phyloP scores from a whole-genome alignment of 1,284 basidiomycete species.

The Butyriboletus regius region DNA sequence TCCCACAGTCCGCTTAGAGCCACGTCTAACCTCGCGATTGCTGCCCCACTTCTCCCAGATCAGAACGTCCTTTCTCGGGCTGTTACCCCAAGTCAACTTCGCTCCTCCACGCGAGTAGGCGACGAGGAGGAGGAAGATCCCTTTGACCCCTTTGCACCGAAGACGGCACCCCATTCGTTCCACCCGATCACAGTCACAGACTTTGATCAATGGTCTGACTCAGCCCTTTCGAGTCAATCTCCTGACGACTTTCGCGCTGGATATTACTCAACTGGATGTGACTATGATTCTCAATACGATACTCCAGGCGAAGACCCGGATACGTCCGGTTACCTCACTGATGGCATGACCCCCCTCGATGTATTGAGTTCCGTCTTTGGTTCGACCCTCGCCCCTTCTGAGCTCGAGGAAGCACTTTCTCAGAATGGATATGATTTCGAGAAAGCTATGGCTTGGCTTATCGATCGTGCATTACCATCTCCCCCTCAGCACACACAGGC shows the following conservation, averaged over 20 bases:
- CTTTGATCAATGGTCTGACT: slow-evolving; percentile 56
- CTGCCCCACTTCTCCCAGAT: slow-evolving; percentile 76
- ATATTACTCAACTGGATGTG: slow-evolving; percentile 33
- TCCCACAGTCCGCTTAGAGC: slow-evolving; percentile 65
- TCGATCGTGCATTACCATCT: slow-evolving; percentile 59
- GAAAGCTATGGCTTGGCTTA: slow-evolving; percentile 83
- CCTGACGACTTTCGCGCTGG: slow-evolving; percentile 39
- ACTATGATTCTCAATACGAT: slow-evolving; percentile 35
- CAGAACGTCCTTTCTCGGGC: slow-evolving; percentile 49
- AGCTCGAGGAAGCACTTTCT: slow-evolving; percentile 87
- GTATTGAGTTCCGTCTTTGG: slow-evolving; percentile 90
- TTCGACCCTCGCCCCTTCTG: slow-evolving; percentile 76
- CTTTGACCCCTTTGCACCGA: slow-evolving; percentile 63
- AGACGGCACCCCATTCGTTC: slow-evolving; percentile 47
- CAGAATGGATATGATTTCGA: slow-evolving; percentile 91
- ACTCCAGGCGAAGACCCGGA: slow-evolving; percentile 48
- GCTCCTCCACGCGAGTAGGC: slow-evolving; percentile 52
- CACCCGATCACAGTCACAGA: slow-evolving; percentile 57
- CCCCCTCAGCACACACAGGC: slow-evolving; percentile 40
- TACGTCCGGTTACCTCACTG: slow-evolving; percentile 50
- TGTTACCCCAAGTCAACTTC: slow-evolving; percentile 41
- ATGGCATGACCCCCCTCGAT: slow-evolving; percentile 95
- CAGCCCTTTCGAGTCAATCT: slow-evolving; percentile 38
- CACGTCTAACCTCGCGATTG: slow-evolving; percentile 79
- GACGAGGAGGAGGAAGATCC: slow-evolving; percentile 56